phyloP scores from a whole-genome alignment of 2,329 filamentous ascomycete genomes.

The Fusarium goolgardi region DNA sequence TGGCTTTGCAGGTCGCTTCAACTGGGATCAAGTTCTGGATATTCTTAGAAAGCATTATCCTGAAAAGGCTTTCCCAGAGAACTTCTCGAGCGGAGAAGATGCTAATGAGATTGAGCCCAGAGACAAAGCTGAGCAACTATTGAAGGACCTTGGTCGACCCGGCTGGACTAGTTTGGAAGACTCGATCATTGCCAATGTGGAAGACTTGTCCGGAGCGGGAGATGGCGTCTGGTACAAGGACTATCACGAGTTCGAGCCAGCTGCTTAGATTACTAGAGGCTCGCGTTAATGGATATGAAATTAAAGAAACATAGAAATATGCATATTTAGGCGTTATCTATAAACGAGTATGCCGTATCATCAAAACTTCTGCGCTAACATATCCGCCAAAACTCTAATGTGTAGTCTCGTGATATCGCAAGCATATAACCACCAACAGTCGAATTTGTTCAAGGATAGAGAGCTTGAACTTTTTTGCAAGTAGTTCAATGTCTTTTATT shows the following conservation, averaged over 20 bases:
- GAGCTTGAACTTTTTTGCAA: too few relatives aligned
- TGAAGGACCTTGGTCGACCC: conserved; percentile 22
- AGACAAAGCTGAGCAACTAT: conserved; percentile 27
- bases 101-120: conserved; percentile 23
- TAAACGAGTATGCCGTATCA: too few relatives aligned
- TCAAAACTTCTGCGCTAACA: too few relatives aligned
- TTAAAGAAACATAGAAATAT: too few relatives aligned
- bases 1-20: conserved; percentile 61
- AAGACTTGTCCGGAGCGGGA: background rate
- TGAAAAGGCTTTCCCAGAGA: conserved; percentile 32
- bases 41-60: conserved; percentile 45
- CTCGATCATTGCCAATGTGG: background rate
- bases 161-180: conserved; percentile 33
- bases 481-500: too few relatives aligned
- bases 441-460: too few relatives aligned
- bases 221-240: background rate
- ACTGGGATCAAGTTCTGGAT: conserved; percentile 56
- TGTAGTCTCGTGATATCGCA: too few relatives aligned
- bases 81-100: conserved; percentile 38
- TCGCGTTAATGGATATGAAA: too few relatives aligned
- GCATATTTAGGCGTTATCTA: too few relatives aligned
- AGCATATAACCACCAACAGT: too few relatives aligned
- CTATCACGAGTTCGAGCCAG: background rate
- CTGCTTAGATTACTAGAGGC: rapidly evolving
- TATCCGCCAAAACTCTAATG: too few relatives aligned